Conservation (phyloP, 2,329 filamentous ascomycete species). For the Ceratocystis huliohia region DNA sequence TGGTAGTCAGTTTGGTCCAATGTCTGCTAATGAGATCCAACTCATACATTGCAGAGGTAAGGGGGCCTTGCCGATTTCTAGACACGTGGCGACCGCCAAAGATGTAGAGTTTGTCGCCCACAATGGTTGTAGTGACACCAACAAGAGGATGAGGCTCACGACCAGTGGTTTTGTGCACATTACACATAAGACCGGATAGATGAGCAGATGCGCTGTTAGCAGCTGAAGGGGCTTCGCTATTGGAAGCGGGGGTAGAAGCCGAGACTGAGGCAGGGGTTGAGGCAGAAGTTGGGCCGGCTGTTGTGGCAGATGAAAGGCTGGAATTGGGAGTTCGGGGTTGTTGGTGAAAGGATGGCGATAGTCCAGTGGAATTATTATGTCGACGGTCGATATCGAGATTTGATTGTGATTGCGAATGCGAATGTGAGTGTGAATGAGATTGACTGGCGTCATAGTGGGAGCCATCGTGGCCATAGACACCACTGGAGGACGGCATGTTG, state of each 20-base stretch:
- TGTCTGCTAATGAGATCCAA: conserved; percentile 81
- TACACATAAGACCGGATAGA: conserved; percentile 55
- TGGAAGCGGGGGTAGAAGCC: conserved; percentile 26
- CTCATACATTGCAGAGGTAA: conserved; percentile 88
- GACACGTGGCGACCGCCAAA: conserved; percentile 88
- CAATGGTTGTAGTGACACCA: conserved; percentile 84
- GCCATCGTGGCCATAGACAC: conserved; percentile 18
- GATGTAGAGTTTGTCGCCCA: conserved; percentile 92
- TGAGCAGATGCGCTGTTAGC: conserved; percentile 41
- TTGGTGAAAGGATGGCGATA: conserved; percentile 41
- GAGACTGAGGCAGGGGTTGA: conserved; percentile 42
- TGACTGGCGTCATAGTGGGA: conserved; percentile 24
- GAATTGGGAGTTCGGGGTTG: conserved; percentile 21
- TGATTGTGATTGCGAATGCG: neutral
- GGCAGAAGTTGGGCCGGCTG: conserved; percentile 32
- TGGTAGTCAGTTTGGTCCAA: conserved; percentile 80
- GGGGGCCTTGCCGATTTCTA: conserved; percentile 59
- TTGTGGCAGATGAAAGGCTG: neutral
- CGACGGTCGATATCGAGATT: conserved; percentile 38
- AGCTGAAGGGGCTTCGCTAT: conserved; percentile 27
- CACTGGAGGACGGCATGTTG: conserved; percentile 15
- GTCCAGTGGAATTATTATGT: conserved; percentile 39
- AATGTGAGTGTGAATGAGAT: conserved; percentile 26
- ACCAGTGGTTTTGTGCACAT: conserved; percentile 75
- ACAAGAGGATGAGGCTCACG: conserved; percentile 83